Percentiles rank a stretch among this genome's conserved stretches.
phyloP scores from a whole-genome alignment of 177 flowering plant species.

The Vitis hybrid region DNA sequence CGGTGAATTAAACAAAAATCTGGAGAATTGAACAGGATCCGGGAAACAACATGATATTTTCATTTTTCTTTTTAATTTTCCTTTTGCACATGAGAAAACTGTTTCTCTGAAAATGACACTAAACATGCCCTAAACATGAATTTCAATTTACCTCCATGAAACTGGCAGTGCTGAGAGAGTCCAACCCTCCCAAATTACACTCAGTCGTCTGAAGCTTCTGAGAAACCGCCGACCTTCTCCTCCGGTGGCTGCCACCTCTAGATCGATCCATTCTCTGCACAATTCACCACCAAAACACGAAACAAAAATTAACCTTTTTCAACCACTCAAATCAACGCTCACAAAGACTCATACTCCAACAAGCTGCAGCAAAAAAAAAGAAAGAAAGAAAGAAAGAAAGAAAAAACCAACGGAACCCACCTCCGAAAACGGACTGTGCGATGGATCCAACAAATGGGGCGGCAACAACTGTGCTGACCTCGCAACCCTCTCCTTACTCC shows the following conservation, averaged over 20 bases:
- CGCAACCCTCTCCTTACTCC: constrained; percentile 25
- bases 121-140: background rate
- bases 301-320: background rate
- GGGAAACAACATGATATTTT: too few species aligned
- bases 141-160: constrained; percentile 33
- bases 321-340: background rate
- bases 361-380: background rate
- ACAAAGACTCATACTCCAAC: background rate
- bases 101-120: too few species aligned
- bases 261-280: constrained; percentile 33
- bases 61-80: too few species aligned
- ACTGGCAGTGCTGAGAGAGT: constrained; percentile 24
- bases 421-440: constrained; percentile 66
- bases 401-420: constrained; percentile 26
- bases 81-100: too few species aligned
- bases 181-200: constrained; percentile 18
- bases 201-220: constrained; percentile 36
- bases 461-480: constrained; percentile 35
- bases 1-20: too few species aligned
- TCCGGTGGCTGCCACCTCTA: constrained; percentile 20
- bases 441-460: constrained; percentile 70
- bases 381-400: too few species aligned
- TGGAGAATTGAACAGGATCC: too few species aligned
- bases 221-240: constrained; percentile 35
- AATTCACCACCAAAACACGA: constrained; percentile 5